Evolutionary conservation across 352 stramenopile species (phyloP).

Genomic region (Phytopythium mirpurense): DNA sequence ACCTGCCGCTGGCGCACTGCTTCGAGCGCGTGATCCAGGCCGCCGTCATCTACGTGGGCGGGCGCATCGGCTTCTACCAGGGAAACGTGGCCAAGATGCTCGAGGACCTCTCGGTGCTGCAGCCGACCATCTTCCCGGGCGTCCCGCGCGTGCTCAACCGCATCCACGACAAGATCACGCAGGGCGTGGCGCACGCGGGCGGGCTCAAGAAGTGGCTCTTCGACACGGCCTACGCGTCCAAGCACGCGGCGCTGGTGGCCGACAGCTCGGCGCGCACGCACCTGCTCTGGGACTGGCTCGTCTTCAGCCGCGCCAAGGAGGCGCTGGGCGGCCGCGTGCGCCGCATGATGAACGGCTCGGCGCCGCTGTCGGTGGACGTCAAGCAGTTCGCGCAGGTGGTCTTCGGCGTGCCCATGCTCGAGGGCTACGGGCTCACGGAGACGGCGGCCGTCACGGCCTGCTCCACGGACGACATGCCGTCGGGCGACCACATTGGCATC

Average conservation of each 20-base stretch:
- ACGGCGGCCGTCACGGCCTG: slow-evolving; percentile 85
- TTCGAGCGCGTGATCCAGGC: slow-evolving; percentile 83
- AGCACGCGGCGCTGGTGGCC: slow-evolving; percentile 47
- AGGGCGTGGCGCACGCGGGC: slow-evolving; percentile 59
- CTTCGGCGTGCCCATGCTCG: slow-evolving; percentile 88
- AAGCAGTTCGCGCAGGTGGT: slow-evolving; percentile 97
- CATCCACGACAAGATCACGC: slow-evolving; percentile 92
- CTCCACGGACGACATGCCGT: slow-evolving; percentile 37
- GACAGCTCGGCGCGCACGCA: slow-evolving; percentile 19
- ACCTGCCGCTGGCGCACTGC: slow-evolving; percentile 93
- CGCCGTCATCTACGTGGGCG: slow-evolving; percentile 57
- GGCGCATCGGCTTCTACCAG: slow-evolving; percentile 90
- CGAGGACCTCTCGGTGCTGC: slow-evolving; percentile 88
- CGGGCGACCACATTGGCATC: slow-evolving; percentile 90
- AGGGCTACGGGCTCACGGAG: slow-evolving; percentile 97
- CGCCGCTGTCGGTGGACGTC: slow-evolving; percentile 88
- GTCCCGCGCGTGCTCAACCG: slow-evolving; percentile 95
- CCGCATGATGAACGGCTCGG: slow-evolving; percentile 91
- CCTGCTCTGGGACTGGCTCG: slow-evolving; percentile 91
- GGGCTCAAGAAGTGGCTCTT: slow-evolving; percentile 90
- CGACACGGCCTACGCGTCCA: slow-evolving; percentile 72
- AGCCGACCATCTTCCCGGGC: slow-evolving; percentile 88
- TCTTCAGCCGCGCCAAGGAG: slow-evolving; percentile 94
- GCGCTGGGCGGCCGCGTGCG: slow-evolving; percentile 88
- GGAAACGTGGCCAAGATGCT: slow-evolving; percentile 86